A percentile compares a stretch with the other conserved stretches of the same genome.
Evolutionary conservation across 768 basidiomycete genomes (phyloP).

Genomic region (Russula virescens): DNA sequence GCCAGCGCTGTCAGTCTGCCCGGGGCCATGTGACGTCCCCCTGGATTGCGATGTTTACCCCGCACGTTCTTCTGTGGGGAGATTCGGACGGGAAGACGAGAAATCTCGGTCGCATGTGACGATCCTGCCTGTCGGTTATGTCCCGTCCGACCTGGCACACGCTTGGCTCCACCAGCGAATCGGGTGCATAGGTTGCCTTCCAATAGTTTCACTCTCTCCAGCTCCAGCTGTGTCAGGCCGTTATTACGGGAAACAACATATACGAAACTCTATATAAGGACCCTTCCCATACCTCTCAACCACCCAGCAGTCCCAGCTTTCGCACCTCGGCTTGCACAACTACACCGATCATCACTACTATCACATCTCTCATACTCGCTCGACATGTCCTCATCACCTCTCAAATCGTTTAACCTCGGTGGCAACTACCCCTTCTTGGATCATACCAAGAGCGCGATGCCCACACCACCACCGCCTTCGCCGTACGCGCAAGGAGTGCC

Average conservation of each 20-base stretch:
- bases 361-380: conserved; percentile 1
- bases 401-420: conserved; percentile 51
- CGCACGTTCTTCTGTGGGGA: conserved; percentile 17
- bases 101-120: conserved; percentile 13
- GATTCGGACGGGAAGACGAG: conserved; percentile 5
- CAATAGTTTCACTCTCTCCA: neutral
- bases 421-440: conserved; percentile 55
- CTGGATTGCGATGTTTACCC: conserved; percentile 13
- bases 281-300: neutral
- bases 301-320: conserved; percentile 14
- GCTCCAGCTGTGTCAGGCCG: conserved; percentile 1
- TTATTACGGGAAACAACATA: neutral
- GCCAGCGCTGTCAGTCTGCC: neutral
- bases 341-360: neutral
- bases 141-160: conserved; percentile 8
- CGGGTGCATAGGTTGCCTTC: conserved; percentile 16
- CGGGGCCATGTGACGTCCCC: conserved; percentile 12
- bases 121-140: conserved; percentile 12
- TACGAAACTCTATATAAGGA: conserved; percentile 17
- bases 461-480: conserved; percentile 42
- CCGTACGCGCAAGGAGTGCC: conserved; percentile 42
- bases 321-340: neutral
- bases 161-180: neutral
- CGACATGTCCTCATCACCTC: conserved; percentile 29
- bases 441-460: conserved; percentile 30